Base-by-base conservation (phyloP, 352 stramenopile genomes). In the Phytophthora citricola region DNA sequence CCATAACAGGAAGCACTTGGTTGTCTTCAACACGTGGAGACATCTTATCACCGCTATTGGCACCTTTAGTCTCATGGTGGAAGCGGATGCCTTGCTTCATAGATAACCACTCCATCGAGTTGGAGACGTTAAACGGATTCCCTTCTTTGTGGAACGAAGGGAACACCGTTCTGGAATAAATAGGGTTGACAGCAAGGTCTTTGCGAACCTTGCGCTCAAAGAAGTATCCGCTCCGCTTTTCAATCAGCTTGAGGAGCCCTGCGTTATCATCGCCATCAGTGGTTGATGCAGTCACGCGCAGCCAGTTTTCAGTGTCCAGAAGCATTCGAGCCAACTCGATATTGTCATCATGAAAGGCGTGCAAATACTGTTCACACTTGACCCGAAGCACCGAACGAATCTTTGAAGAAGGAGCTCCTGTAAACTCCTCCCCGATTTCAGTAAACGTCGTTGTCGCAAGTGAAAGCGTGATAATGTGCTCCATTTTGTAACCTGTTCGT, bases 371-470 rank as follows among this genome's bases (percentile, higher is more conserved):
- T 43, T 93, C 81, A 54, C 82, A 91, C 44, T 94, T 96, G n/a
- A 89, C 67, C 0, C 77, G 76, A 77, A 94, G 79, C 29, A 81
- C 74, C 5, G 82, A 88, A 34, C 84, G 72, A 31, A 94, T 66
- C 51, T 87, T 93, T 48, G 76, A 85, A 7, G 79, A 90, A 38
- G 83, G 63, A 27, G 71, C 78, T 12, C 84, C 85, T 4, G 81
- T 90, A 54, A 97, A 97, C 43, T 97, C 89, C 49, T 96, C 84
- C 1, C 90, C 91, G 20, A 97, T 81, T 48, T 92, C 79, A 36
- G 91, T 83, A 52, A 97, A 90, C 29, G 74, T 81, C 31, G 78
- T 81, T 5, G 90, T 94, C 3, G 81, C 77, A 46, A 91, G 81
- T 38, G 90, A 87, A 41, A 97, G 71, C 6, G 73, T 78, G 44